Evolutionary conservation across 495 filamentous ascomycete species (phyloP).

Genomic region (Venustampulla echinocandica): DNA sequence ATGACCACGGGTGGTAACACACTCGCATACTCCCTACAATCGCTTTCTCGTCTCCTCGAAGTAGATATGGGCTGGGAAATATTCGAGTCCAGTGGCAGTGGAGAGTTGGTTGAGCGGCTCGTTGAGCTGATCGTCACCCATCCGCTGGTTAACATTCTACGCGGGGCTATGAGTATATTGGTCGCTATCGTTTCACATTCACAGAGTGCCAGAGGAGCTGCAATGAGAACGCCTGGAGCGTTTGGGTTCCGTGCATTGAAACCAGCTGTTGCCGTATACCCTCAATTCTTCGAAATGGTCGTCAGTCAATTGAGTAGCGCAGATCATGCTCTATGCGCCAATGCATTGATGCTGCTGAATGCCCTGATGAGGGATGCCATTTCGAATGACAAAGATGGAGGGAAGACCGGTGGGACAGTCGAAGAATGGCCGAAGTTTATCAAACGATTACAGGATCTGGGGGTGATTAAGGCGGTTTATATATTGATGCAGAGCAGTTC

Average conservation of each 20-base stretch:
- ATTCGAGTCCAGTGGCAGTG: conserved; percentile 40
- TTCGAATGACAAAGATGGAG: conserved; percentile 48
- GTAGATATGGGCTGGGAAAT: conserved; percentile 97
- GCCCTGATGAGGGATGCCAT: conserved; percentile 90
- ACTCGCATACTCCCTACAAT: conserved; percentile 86
- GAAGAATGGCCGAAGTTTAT: conserved; percentile 95
- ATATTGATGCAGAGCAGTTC: conserved; percentile 87
- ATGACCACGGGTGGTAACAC: conserved; percentile 87
- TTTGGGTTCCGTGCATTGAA: conserved; percentile 81
- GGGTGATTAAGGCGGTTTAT: conserved; percentile 86
- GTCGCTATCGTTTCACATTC: conserved; percentile 87
- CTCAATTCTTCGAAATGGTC: conserved; percentile 90
- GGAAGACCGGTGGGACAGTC: conserved; percentile 31
- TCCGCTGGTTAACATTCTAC: conserved; percentile 92
- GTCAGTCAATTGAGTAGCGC: conserved; percentile 82
- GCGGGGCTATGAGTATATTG: conserved; percentile 92
- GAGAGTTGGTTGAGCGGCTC: conserved; percentile 57
- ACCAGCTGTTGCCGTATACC: conserved; percentile 81
- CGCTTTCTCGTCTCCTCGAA: conserved; percentile 76
- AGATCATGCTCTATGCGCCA: conserved; percentile 93
- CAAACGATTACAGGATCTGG: conserved; percentile 83
- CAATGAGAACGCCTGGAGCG: conserved; percentile 24
- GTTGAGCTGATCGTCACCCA: conserved; percentile 93
- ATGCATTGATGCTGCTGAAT: conserved; percentile 90
- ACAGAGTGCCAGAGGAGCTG: conserved; percentile 37